Conservation (phyloP, 2,329 filamentous ascomycete genomes). For the Fusarium compactum region DNA sequence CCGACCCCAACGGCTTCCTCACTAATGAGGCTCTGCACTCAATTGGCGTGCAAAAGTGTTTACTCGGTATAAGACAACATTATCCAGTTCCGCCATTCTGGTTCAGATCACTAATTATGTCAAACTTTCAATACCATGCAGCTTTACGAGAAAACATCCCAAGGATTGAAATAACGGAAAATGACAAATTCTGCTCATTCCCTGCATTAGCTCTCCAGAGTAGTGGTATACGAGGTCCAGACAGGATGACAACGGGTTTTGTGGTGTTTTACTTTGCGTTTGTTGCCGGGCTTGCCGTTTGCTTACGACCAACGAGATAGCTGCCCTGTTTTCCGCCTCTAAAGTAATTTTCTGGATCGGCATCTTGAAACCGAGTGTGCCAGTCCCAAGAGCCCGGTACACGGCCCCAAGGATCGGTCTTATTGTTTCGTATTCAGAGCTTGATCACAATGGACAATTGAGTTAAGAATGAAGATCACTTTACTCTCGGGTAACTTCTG, state of each 20-base stretch:
- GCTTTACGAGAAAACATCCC: fast-evolving
- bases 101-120: neutral
- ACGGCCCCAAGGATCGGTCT: neutral
- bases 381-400: neutral
- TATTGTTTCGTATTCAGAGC: neutral
- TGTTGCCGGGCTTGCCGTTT: slow-evolving; percentile 13
- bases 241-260: slow-evolving; percentile 8
- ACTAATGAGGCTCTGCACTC: neutral
- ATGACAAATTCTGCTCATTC: neutral
- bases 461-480: neutral
- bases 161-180: fast-evolving
- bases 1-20: neutral
- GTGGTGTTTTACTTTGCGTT: slow-evolving; percentile 1
- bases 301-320: neutral
- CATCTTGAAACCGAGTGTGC: neutral
- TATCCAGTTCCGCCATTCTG: neutral
- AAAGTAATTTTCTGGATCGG: slow-evolving; percentile 10
- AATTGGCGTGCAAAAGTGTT: neutral
- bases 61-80: neutral
- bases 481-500: neutral
- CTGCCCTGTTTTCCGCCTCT: neutral
- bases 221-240: slow-evolving; percentile 10
- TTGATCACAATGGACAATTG: neutral
- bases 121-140: neutral
- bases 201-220: slow-evolving; percentile 12